Percentiles rank a stretch among this genome's conserved stretches.
phyloP scores from a whole-genome alignment of 257 asterid genomes.

The Fraxinus anomala region DNA sequence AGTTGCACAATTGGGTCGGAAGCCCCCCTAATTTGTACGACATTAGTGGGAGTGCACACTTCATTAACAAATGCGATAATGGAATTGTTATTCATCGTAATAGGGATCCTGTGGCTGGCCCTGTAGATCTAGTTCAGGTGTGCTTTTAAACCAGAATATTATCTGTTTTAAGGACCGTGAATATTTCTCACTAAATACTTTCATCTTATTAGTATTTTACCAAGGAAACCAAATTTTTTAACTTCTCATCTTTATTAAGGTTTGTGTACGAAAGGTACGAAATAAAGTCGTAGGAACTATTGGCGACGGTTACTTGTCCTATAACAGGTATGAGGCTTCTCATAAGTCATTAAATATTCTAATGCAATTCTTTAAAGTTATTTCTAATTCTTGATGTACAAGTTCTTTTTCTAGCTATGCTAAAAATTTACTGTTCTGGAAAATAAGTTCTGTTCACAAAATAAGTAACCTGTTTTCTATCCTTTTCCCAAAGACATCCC shows the following conservation, averaged over 20 bases:
- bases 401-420: not conserved
- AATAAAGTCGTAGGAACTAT: constrained; percentile 90
- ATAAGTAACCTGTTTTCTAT: not conserved
- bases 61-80: constrained; percentile 93
- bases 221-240: constrained; percentile 2
- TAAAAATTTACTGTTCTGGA: not conserved
- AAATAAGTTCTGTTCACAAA: not conserved
- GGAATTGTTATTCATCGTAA: constrained; percentile 94
- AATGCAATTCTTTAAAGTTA: not conserved
- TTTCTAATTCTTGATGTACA: not conserved
- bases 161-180: not conserved
- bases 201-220: not conserved
- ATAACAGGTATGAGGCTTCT: constrained; percentile 59
- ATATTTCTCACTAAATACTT: not conserved
- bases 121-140: constrained; percentile 85
- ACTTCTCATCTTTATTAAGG: constrained; percentile 39
- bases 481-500: not conserved
- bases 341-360: not conserved
- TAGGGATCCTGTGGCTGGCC: constrained; percentile 83
- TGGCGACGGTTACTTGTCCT: constrained; percentile 78
- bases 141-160: constrained; percentile 22
- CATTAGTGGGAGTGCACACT: constrained; percentile 98
- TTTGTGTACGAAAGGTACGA: constrained; percentile 89
- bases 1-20: constrained; percentile 90
- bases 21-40: constrained; percentile 87